Conservation (phyloP, 208 protist genomes). For the Crithidia thermophila region DNA sequence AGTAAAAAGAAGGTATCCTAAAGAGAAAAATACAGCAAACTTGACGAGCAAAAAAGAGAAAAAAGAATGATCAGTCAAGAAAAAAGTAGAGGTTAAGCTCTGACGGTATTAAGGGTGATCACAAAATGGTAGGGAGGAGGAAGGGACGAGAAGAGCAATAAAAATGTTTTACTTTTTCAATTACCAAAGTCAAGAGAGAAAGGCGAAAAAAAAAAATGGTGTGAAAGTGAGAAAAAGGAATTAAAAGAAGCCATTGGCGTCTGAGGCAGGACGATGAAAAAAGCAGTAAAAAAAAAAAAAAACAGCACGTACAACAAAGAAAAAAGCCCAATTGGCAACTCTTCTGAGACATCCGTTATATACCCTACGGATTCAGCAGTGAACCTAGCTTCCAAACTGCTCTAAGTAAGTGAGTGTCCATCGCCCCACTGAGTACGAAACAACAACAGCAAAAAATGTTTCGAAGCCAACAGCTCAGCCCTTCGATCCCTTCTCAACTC, state of each 20-base stretch:
- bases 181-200: conserved; percentile 5
- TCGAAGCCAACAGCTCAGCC: too few species aligned
- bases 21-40: too few species aligned
- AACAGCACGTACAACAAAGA: conserved; percentile 11
- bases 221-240: conserved; percentile 8
- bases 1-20: too few species aligned
- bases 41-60: too few species aligned
- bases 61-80: too few species aligned
- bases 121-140: not conserved
- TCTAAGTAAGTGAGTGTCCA: not conserved
- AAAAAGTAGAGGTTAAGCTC: too few species aligned
- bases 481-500: too few species aligned
- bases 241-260: not conserved
- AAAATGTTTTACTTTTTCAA: too few species aligned
- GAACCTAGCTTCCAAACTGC: too few species aligned
- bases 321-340: too few species aligned
- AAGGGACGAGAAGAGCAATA: not conserved
- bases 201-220: conserved; percentile 10
- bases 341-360: not conserved
- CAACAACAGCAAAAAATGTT: conserved; percentile 8
- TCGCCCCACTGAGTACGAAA: not conserved
- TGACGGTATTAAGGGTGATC: too few species aligned
- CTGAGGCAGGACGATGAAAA: not conserved
- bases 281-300: conserved; percentile 18
- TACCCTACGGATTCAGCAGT: too few species aligned